Evolutionary conservation across 345 rosid genomes (phyloP).

Genomic region (Bruguiera sexangula): DNA sequence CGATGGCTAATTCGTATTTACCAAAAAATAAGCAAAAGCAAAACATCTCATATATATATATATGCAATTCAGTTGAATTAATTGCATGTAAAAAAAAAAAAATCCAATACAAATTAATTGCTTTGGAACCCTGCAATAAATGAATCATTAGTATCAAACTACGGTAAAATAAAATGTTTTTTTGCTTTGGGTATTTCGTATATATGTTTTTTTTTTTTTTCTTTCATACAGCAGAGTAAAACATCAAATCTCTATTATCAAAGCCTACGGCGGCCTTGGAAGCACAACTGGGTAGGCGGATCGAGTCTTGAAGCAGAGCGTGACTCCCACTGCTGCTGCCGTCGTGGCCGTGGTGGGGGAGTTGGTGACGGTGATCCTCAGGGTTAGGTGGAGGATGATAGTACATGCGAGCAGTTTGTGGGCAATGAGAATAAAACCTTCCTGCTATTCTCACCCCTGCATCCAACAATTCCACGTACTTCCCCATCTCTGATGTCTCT

Average conservation of each 20-base stretch:
- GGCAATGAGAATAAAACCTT: conserved; percentile 61
- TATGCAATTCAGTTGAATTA: no score
- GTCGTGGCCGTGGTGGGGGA: conserved; percentile 2
- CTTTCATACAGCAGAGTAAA: conserved; percentile 24
- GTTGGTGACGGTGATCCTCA: conserved; percentile 19
- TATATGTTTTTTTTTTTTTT: no score
- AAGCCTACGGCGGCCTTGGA: conserved; percentile 20
- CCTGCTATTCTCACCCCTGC: conserved; percentile 44
- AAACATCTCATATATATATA: no score
- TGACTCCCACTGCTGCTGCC: background rate
- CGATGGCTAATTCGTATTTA: no score
- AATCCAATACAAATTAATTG: no score
- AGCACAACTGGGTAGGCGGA: conserved; percentile 1
- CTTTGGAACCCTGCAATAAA: background rate
- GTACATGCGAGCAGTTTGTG: conserved; percentile 55
- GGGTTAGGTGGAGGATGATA: conserved; percentile 52
- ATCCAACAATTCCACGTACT: conserved; percentile 47
- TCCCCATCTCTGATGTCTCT: conserved; percentile 29
- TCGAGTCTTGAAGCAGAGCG: conserved; percentile 1
- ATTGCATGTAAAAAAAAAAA: no score
- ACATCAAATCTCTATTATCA: conserved; percentile 19
- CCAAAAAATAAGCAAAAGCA: no score
- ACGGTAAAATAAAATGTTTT: background rate
- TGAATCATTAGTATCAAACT: background rate
- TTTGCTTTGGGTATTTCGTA: no score